Percentiles rank a stretch among this genome's conserved stretches.
phyloP scores from a whole-genome alignment of 2,329 filamentous ascomycete species.

The Hymenoscyphus infarciens region DNA sequence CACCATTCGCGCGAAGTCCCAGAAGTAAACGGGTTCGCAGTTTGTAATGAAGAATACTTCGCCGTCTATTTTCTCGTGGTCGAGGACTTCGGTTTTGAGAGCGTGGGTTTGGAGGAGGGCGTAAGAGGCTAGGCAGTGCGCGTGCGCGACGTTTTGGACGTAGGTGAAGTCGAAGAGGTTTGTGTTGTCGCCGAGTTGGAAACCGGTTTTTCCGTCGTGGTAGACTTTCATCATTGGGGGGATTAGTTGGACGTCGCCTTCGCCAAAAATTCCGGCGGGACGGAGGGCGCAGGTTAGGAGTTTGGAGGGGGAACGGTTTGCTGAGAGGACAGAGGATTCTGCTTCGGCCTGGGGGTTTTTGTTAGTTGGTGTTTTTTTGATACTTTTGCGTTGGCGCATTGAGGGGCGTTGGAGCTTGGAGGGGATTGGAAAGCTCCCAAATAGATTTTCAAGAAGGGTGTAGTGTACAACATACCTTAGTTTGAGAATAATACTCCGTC shows the following conservation, averaged over 20 bases:
- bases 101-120: constrained; percentile 41
- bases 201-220: constrained; percentile 62
- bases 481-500: constrained; percentile 82
- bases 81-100: constrained; percentile 54
- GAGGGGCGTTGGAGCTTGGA: background rate
- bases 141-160: constrained; percentile 67
- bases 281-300: constrained; percentile 78
- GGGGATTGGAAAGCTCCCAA: background rate
- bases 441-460: background rate
- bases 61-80: constrained; percentile 73
- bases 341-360: constrained; percentile 57
- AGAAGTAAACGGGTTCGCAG: constrained; percentile 83
- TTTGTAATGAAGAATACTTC: constrained; percentile 91
- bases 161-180: constrained; percentile 72
- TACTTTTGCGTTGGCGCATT: background rate
- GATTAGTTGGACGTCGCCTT: constrained; percentile 76
- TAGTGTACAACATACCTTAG: constrained; percentile 50
- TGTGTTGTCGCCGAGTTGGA: constrained; percentile 74
- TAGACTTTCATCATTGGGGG: constrained; percentile 71
- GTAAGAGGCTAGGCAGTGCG: constrained; percentile 73
- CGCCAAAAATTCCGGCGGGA: constrained; percentile 85
- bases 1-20: constrained; percentile 78
- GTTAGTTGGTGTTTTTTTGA: background rate
- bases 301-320: constrained; percentile 57
- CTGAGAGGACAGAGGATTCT: constrained; percentile 74